These are phyloP conservation scores for Eutrema yunnanense DNA, from an alignment of 345 rosid species.

Conservation along the genomic window DNA sequence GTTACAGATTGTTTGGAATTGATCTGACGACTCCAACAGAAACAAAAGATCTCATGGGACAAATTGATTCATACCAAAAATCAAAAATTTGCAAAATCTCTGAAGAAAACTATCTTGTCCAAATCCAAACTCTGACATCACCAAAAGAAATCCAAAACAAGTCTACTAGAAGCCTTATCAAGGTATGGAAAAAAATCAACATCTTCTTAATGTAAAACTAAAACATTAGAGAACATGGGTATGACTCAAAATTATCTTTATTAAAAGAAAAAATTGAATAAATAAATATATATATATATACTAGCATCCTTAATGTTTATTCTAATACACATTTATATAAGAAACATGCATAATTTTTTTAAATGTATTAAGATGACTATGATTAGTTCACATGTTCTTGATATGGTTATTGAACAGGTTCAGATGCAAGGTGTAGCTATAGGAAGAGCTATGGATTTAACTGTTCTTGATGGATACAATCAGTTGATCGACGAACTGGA, in stretches of 20 bases:
- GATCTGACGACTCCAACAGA: not conserved
- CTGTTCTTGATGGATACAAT: no score
- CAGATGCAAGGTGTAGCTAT: no score
- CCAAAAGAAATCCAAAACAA: not conserved
- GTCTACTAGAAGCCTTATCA: slow-evolving; percentile 47
- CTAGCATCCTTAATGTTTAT: not conserved
- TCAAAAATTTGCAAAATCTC: no score
- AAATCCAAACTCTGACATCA: no score
- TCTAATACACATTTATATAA: not conserved
- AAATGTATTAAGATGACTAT: not conserved
- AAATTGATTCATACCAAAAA: not conserved
- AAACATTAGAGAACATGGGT: not conserved
- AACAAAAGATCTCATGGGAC: slow-evolving; percentile 4
- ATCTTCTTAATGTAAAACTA: not conserved
- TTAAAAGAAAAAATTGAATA: no score
- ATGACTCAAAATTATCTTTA: not conserved
- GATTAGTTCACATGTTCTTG: not conserved
- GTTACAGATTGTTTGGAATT: no score
- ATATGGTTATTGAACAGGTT: no score
- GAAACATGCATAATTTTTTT: not conserved
- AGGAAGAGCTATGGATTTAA: no score
- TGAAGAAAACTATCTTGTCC: no score
- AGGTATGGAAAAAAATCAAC: slow-evolving; percentile 29
- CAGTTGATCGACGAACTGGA: no score
- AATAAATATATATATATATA: not conserved